Base-by-base conservation (phyloP, 2,329 filamentous ascomycete genomes). In the Calonectria naviculata region DNA sequence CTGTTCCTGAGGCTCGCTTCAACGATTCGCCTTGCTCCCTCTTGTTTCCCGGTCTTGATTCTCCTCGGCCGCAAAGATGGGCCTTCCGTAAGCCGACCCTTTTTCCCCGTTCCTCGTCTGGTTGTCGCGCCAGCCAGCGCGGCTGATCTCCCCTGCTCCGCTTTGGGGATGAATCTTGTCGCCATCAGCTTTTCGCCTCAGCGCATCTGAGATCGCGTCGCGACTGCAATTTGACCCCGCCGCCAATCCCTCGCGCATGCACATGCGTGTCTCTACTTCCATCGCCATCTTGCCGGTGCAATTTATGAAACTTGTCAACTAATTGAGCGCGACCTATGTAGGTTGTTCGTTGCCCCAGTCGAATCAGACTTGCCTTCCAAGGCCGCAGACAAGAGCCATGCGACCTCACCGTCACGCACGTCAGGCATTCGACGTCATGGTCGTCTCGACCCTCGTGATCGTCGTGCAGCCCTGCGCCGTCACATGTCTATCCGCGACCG, bases 321-420 rank as follows among this genome's bases (percentile, higher is more conserved):
- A 67, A 76, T 69, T 68, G 58, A 71, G 66, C 62, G 38, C 67
- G 65, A 41, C 36, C 63, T 52, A 64, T 67, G 29, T 72, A 88
- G 87, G 73, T 80, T 88, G 36, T 88, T 87, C 73, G 77, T 87
- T 65, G 84, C 85, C 42, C 85, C 85, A 38, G 82, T 86, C 73
- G 84, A 86, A 74, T 85, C 85, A 58, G 85, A 87, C 71, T 66
- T 86, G 52, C 75, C 80, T 17, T 74, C 79, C 56, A 85, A 85
- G 73, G 65, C 81, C 38, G 72, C 81, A 29, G 74, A 76, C 42
- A 85, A 82, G 69, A 71, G 46, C 62, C 62, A 74, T 47, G 67
- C 75, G 21, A 73, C 79, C 7, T 82, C 82, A 28, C 79, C 80
- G 44, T 74, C 80, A 52, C 85, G 85, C 60, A n/a, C n/a, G n/a